These are phyloP conservation scores for Mycena polygramma DNA, from an alignment of 768 basidiomycete species.

Conservation along the genomic window DNA sequence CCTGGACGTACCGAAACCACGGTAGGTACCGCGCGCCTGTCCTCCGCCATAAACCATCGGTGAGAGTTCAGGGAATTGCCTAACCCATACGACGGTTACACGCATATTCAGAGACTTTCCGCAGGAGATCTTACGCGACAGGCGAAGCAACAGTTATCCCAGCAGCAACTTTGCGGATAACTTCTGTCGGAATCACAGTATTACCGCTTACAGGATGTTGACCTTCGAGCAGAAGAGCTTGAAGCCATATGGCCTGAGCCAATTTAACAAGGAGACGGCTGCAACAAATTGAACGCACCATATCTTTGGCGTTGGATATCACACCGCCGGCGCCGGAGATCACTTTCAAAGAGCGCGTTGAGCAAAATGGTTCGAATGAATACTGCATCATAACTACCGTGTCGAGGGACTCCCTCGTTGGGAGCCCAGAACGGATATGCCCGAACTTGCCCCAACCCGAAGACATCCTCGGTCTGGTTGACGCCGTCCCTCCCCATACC, in stretches of 20 bases:
- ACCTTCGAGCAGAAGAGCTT: slow-evolving; percentile 35
- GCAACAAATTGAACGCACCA: slow-evolving; percentile 27
- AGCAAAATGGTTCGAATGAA: neutral
- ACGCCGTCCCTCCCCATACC: slow-evolving; percentile 25
- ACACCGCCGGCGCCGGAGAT: slow-evolving; percentile 42
- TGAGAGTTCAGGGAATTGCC: slow-evolving; percentile 39
- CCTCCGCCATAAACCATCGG: slow-evolving; percentile 44
- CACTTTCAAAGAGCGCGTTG: slow-evolving; percentile 1
- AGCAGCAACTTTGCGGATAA: slow-evolving; percentile 32
- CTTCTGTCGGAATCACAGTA: slow-evolving; percentile 38
- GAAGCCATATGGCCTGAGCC: slow-evolving; percentile 39
- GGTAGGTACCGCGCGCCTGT: slow-evolving; percentile 37
- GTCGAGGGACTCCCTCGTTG: slow-evolving; percentile 7
- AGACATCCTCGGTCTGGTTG: slow-evolving; percentile 28
- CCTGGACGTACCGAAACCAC: slow-evolving; percentile 36
- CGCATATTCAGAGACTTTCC: neutral
- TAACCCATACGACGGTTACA: neutral
- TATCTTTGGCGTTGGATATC: slow-evolving; percentile 41
- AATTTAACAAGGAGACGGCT: neutral
- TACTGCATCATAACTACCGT: slow-evolving; percentile 1
- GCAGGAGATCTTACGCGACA: slow-evolving; percentile 29
- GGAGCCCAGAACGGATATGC: slow-evolving; percentile 26
- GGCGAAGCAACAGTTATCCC: slow-evolving; percentile 36
- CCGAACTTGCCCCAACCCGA: slow-evolving; percentile 19
- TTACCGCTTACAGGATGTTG: slow-evolving; percentile 29